Evolutionary conservation across 164 flowering plant species (phyloP).

Genomic region (Vitis amurensis): DNA sequence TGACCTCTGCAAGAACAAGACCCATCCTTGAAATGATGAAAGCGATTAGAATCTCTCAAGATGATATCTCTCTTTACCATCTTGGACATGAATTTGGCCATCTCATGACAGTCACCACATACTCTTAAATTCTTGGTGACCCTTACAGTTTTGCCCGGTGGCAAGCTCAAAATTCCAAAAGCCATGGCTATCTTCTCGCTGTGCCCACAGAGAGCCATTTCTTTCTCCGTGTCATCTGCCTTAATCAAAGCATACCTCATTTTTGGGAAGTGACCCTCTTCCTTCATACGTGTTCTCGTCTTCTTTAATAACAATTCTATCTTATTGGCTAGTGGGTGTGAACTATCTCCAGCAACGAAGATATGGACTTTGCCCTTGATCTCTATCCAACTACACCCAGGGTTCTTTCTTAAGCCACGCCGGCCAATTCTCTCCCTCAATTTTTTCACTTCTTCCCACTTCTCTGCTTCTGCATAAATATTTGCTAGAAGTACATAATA

Average conservation of each 20-base stretch:
- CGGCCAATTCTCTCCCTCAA: conserved; percentile 39
- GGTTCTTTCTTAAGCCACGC: conserved; percentile 44
- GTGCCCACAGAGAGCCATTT: conserved; percentile 60
- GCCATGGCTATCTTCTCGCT: conserved; percentile 72
- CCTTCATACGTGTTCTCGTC: conserved; percentile 41
- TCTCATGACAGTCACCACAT: conserved; percentile 71
- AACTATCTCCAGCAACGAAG: conserved; percentile 49
- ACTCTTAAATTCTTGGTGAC: conserved; percentile 55
- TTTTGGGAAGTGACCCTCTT: conserved; percentile 37
- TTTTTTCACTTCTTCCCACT: conserved; percentile 59
- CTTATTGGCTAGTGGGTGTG: conserved; percentile 39
- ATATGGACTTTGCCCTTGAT: conserved; percentile 46
- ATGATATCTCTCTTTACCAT: conserved; percentile 42
- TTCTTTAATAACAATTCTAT: conserved; percentile 34
- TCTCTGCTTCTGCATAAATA: conserved; percentile 66
- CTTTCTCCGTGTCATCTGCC: conserved; percentile 47
- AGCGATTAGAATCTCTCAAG: conserved; percentile 65
- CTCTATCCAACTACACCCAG: conserved; percentile 74
- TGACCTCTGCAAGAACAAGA: conserved; percentile 67
- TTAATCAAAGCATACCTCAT: conserved; percentile 42
- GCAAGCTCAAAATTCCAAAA: conserved; percentile 50
- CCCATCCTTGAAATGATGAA: conserved; percentile 67
- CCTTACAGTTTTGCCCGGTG: conserved; percentile 45
- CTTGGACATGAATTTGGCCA: conserved; percentile 64
- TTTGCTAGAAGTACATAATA: conserved; percentile 59